Percentiles rank a stretch among this genome's conserved stretches.
Conservation (phyloP, 2,329 filamentous ascomycete genomes). For the Trematosphaeria pertusa region DNA sequence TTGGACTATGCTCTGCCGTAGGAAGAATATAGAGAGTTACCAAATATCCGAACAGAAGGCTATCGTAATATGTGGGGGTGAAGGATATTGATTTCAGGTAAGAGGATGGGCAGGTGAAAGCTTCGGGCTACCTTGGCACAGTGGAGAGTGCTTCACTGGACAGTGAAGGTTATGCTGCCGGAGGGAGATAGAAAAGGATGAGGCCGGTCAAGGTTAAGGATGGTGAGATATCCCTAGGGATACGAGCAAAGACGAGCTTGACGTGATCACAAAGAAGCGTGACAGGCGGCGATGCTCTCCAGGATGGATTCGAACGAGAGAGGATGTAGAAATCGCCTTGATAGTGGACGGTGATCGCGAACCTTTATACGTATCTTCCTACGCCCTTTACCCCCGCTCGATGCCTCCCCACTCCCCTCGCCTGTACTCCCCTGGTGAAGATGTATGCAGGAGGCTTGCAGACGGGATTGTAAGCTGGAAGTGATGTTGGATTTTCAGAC, state of each 20-base stretch:
- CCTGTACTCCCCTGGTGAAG: too few species aligned
- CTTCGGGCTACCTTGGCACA: slow-evolving; percentile 1
- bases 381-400: slow-evolving; percentile 1
- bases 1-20: not conserved
- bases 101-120: not conserved
- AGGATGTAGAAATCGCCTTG: slow-evolving; percentile 3
- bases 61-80: not conserved
- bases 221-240: not conserved
- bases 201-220: slow-evolving; percentile 2
- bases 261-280: slow-evolving; percentile 6
- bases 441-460: too few species aligned
- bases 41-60: too few species aligned
- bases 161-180: not conserved
- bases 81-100: too few species aligned
- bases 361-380: slow-evolving; percentile 9
- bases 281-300: slow-evolving; percentile 6
- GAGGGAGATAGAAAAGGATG: not conserved
- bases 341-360: slow-evolving; percentile 7
- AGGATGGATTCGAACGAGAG: slow-evolving; percentile 5
- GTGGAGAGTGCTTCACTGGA: slow-evolving; percentile 1
- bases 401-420: too few species aligned
- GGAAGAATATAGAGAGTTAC: too few species aligned
- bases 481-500: too few species aligned
- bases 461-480: too few species aligned
- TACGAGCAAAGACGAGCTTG: slow-evolving; percentile 6